phyloP scores from a whole-genome alignment of 2,329 filamentous ascomycete species.

The Annulohypoxylon truncatum region DNA sequence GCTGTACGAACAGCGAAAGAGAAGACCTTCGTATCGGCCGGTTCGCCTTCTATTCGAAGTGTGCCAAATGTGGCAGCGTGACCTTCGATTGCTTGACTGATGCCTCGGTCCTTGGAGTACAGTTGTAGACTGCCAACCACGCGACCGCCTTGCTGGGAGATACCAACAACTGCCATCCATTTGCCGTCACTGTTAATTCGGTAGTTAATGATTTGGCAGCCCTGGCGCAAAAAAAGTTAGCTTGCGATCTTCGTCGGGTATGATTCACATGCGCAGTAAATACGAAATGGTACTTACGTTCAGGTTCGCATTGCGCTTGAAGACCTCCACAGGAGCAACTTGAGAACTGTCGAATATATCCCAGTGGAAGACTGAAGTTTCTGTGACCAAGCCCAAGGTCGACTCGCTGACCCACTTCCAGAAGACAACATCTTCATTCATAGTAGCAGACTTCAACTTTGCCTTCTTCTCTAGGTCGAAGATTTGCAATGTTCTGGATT shows the following conservation, averaged over 20 bases:
- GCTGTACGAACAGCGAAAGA: constrained; percentile 94
- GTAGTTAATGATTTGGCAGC: constrained; percentile 99
- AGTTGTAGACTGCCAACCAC: constrained; percentile 97
- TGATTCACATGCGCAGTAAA: background rate
- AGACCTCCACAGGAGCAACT: constrained; percentile 85
- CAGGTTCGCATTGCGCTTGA: constrained; percentile 93
- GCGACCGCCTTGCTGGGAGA: constrained; percentile 90
- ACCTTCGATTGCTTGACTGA: constrained; percentile 97
- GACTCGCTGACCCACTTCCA: constrained; percentile 99
- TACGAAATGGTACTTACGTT: constrained; percentile 67
- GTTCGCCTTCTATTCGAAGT: constrained; percentile 86
- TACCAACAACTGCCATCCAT: constrained; percentile 98
- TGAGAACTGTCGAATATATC: constrained; percentile 90
- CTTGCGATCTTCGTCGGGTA: background rate
- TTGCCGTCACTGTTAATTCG: constrained; percentile 94
- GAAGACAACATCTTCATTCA: constrained; percentile 97
- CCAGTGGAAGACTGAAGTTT: constrained; percentile 95
- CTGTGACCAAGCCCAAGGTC: constrained; percentile 89
- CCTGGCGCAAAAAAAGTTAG: constrained; percentile 61
- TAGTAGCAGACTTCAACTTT: constrained; percentile 95
- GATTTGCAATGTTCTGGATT: constrained; percentile 94
- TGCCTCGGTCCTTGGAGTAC: constrained; percentile 94
- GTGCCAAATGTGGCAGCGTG: constrained; percentile 96
- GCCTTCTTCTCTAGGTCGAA: constrained; percentile 94
- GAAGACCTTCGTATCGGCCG: constrained; percentile 93